These are phyloP conservation scores for Aureobasidium sp. DNA, from an alignment of 2,329 filamentous ascomycete genomes.

Conservation along the genomic window DNA sequence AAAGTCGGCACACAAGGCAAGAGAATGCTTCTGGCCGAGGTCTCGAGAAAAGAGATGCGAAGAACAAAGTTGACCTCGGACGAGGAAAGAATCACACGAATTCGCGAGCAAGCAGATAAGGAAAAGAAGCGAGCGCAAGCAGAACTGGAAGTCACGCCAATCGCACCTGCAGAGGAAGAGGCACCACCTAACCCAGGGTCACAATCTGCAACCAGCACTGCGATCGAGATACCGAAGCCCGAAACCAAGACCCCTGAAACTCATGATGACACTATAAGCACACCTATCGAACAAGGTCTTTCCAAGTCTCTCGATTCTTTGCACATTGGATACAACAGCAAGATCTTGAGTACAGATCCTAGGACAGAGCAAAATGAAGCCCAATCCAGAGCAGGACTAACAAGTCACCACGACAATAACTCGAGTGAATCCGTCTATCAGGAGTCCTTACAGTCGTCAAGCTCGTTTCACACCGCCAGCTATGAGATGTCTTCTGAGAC, in stretches of 20 bases:
- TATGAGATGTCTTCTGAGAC: not conserved
- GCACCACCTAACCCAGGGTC: not conserved
- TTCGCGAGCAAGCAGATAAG: conserved; percentile 16
- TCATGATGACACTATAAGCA: not conserved
- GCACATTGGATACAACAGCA: not conserved
- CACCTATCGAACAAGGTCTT: not conserved
- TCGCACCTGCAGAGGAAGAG: not conserved
- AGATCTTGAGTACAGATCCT: not conserved
- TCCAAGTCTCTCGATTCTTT: not conserved
- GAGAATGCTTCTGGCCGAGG: conserved; percentile 24
- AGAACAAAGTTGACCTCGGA: conserved; percentile 19
- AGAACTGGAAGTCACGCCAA: not conserved
- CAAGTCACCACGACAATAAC: not conserved
- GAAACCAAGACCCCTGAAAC: not conserved
- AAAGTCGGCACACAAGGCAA: conserved; percentile 19
- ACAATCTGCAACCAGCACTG: not conserved
- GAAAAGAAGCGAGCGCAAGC: conserved; percentile 10
- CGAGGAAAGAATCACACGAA: conserved; percentile 20
- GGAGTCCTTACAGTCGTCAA: not conserved
- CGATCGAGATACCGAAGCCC: not conserved
- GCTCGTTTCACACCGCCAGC: not conserved
- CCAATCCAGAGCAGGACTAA: not conserved
- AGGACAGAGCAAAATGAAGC: not conserved
- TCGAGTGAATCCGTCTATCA: not conserved
- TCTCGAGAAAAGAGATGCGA: conserved; percentile 23